Evolutionary conservation across 768 basidiomycete species (phyloP), one percentile per base, ranked within the genome.

Genomic region (Collybiopsis luxurians): DNA sequence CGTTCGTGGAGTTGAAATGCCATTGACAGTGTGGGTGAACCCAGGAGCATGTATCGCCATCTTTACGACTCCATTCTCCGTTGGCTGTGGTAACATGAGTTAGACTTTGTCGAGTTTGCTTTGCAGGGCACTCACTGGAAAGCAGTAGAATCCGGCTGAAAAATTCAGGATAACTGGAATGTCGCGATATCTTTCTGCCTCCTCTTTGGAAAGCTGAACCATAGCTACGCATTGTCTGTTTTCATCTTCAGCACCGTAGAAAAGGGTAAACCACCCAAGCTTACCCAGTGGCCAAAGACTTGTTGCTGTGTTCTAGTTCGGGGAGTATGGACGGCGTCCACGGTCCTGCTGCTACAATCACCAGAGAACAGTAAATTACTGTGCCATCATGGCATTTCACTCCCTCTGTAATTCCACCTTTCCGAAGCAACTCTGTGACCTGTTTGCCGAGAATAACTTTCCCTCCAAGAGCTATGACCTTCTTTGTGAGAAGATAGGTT

Each of bases 311-410:
- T 12, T 73, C 69, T 9, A 86, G 69, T 38, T 80, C 79, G 7
- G 86, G 84, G 66, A 95, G 92, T 1, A 86, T 68, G 1, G 87
- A 86, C 9, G 90, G 83, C 1, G 93, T 94, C 96, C 95, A 97
- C 4, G 88, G 81, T 23, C 94, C 93, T 13, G 85, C 75, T 7
- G 91, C 84, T 31, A 95, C 68, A 27, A 96, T 74, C 7, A 92
- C 79, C 46, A 84, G 61, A 53, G 86, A 80, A 1, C 86, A 89
- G 15, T 71, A 62, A 60, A 84, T 79, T 11, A 67, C 60, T 2
- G 74, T 73, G 7, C 87, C 90, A 65, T 86, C 83, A 21, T 68
- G 68, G 59, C 90, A 85, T 28, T 69, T 69, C 4, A 93, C 89
- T 2, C 90, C 91, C 1, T 64, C 73, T 19, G 81, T 82, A 61